A percentile compares a stretch with the other conserved stretches of the same genome.
Conservation (phyloP, 108 stramenopile genomes). For the Mayamaea pseudoterrestris region DNA sequence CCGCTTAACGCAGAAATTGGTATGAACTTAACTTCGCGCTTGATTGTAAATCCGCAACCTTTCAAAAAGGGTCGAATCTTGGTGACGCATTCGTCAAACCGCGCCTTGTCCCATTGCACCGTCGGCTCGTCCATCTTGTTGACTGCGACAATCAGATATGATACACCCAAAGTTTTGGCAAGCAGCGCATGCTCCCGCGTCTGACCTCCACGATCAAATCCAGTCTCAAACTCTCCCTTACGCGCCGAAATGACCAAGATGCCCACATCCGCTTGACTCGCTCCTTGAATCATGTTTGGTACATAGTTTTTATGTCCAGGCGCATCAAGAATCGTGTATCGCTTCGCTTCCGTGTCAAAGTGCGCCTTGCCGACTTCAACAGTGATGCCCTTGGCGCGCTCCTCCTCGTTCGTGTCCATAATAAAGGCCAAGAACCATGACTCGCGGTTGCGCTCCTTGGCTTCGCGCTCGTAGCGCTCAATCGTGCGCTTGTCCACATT, state of each 20-base stretch:
- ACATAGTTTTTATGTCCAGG: constrained; percentile 99
- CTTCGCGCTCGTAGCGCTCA: constrained; percentile 95
- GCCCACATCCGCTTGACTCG: constrained; percentile 95
- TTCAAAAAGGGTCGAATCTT: constrained; percentile 97
- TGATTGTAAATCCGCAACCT: constrained; percentile 91
- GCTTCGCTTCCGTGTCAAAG: constrained; percentile 87
- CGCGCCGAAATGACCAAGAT: constrained; percentile 98
- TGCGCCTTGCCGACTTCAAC: constrained; percentile 98
- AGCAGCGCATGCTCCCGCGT: constrained; percentile 98
- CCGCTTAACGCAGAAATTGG: constrained; percentile 95
- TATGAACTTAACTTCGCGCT: constrained; percentile 95
- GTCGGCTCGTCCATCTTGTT: constrained; percentile 99
- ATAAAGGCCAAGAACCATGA: constrained; percentile 99
- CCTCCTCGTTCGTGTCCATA: constrained; percentile 99
- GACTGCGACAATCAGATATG: constrained; percentile 92
- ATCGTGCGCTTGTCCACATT: constrained; percentile 99
- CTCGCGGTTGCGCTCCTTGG: constrained; percentile 98
- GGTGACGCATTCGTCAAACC: constrained; percentile 91
- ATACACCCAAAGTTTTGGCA: constrained; percentile 97
- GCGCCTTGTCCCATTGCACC: constrained; percentile 84
- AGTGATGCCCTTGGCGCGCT: constrained; percentile 99
- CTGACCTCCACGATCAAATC: constrained; percentile 98
- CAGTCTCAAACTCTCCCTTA: constrained; percentile 97
- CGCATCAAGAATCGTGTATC: constrained; percentile 99
- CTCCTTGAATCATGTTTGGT: constrained; percentile 99